Evolutionary conservation across 805 yeast species (phyloP), one percentile per base, ranked within the genome.

Genomic region (Ogataea polymorpha): DNA sequence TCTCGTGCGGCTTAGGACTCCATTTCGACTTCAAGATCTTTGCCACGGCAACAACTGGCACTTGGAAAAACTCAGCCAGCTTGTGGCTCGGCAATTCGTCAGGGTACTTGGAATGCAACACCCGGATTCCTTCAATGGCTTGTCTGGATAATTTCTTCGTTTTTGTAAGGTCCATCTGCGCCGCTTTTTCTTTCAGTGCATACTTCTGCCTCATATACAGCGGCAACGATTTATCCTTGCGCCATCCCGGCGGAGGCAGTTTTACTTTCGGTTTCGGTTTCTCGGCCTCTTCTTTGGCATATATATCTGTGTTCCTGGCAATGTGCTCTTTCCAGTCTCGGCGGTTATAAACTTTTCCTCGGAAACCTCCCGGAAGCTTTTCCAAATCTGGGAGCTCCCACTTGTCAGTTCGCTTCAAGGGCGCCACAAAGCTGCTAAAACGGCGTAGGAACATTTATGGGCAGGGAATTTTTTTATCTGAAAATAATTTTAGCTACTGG

Each of bases 11-110:
- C 4, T 61, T 68, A 0, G 96, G 96, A 13, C 59, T 63, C 95
- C 96, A 90, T 27, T 72, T 77, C 5, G 91, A 80, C 56, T 78
- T 80, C 49, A 90, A 58, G 14, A 90, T 87, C 48, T 96, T 74
- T 44, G 96, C 68, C 2, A 89, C 75, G 0, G 90, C 86, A 50
- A 89, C 95, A 1, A 95, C 91, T 1, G 93, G 83, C 5, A 87
- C 72, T 35, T 74, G 67, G 62, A 83, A 89, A 55, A 73, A 74
- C 23, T 73, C 67, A 0, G 88, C 82, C 5, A 90, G 58, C 31
- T 78, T 82, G 3, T 66, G 65, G 2, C 82, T 72, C 4, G 74
- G 75, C 38, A 85, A 48, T 16, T 60, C 63, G n/a, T 74, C 70
- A 0, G 96, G 96, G 46, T 68, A 61, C 40, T 72, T 66, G 11